Percentiles rank a stretch among this genome's conserved stretches.
phyloP scores from a whole-genome alignment of 2,329 filamentous ascomycete species.

The Seiridium unicorne region DNA sequence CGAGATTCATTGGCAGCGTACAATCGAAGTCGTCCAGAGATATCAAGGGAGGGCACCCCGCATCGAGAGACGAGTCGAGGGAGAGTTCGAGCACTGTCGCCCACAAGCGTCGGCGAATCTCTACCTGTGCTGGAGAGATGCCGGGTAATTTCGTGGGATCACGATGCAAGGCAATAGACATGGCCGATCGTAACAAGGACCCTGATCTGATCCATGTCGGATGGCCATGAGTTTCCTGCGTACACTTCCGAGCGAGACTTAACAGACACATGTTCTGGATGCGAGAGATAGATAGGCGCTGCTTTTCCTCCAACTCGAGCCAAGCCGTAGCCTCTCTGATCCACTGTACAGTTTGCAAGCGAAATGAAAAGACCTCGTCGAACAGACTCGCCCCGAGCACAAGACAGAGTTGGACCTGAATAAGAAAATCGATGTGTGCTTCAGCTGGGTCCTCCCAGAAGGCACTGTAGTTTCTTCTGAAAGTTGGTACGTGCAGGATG shows the following conservation, averaged over 20 bases:
- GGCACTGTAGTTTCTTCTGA: conserved; percentile 45
- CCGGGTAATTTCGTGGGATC: conserved; percentile 40
- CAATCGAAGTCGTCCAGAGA: conserved; percentile 46
- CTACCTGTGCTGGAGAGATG: conserved; percentile 31
- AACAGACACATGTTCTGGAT: conserved; percentile 47
- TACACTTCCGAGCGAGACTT: conserved; percentile 37
- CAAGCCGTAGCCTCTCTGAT: conserved; percentile 56
- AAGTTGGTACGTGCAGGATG: conserved; percentile 50
- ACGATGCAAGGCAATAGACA: conserved; percentile 50
- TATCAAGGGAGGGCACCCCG: conserved; percentile 45
- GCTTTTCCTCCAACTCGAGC: conserved; percentile 47
- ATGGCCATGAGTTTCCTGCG: conserved; percentile 36
- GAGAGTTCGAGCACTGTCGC: conserved; percentile 49
- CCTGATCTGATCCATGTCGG: conserved; percentile 47
- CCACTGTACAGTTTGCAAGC: conserved; percentile 51
- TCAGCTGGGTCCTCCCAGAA: conserved; percentile 37
- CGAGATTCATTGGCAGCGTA: conserved; percentile 43
- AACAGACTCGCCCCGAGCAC: conserved; percentile 54
- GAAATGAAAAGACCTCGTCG: conserved; percentile 48
- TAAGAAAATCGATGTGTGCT: conserved; percentile 43
- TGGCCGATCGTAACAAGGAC: conserved; percentile 39
- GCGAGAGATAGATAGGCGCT: conserved; percentile 44
- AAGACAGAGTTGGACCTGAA: conserved; percentile 57
- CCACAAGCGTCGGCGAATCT: conserved; percentile 52
- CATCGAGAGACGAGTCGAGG: conserved; percentile 41